Conservation (phyloP, 805 yeast species). For the Kodamaea restingae region DNA sequence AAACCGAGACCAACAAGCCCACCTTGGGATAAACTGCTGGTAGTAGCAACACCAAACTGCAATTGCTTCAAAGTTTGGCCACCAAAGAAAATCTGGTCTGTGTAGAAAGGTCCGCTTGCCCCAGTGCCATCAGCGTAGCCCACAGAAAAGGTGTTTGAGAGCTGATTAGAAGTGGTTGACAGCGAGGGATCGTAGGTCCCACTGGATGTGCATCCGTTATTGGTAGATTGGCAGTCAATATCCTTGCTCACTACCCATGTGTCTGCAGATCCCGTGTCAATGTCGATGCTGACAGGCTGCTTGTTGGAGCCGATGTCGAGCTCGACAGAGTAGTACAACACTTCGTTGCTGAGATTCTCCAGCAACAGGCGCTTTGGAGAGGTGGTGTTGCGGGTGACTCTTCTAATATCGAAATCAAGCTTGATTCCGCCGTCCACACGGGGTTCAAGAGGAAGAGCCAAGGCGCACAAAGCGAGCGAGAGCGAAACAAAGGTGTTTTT, state of each 20-base stretch:
- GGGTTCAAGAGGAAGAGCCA: background rate
- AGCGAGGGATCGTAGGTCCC: constrained; percentile 1
- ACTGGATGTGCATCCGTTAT: background rate
- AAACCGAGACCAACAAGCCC: constrained; percentile 11
- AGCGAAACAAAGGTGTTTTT: no score
- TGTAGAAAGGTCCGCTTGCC: constrained; percentile 1
- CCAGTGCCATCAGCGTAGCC: constrained; percentile 5
- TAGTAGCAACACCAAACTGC: constrained; percentile 4
- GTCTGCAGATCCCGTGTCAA: constrained; percentile 14
- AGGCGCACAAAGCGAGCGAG: background rate
- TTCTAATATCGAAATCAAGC: background rate
- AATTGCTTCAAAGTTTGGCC: constrained; percentile 8
- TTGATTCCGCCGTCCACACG: constrained; percentile 3
- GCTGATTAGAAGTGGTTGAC: background rate
- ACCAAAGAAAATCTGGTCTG: constrained; percentile 3
- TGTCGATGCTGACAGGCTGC: constrained; percentile 6
- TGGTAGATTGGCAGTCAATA: background rate
- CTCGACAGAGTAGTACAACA: background rate
- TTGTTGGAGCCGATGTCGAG: constrained; percentile 6
- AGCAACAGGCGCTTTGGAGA: background rate
- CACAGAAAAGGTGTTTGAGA: background rate
- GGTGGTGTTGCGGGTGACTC: background rate
- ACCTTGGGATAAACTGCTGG: constrained; percentile 25
- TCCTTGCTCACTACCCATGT: constrained; percentile 8
- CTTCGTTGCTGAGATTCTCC: background rate